Base-by-base conservation (phyloP, 2,329 filamentous ascomycete genomes). In the Penicillium sp. region DNA sequence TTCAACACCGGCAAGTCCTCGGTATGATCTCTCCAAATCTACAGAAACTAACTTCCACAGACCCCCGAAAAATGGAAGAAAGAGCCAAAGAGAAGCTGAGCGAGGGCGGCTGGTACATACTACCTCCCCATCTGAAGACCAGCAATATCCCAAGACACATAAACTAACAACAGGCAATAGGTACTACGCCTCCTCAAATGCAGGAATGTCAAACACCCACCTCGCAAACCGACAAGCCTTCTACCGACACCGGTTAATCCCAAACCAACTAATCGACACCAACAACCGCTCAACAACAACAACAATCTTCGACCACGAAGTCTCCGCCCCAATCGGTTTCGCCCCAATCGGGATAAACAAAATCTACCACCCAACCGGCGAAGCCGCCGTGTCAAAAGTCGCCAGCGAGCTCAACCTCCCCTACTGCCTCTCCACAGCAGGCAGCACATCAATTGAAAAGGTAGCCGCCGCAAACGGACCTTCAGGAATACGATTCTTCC, bases 291-390 rank as follows among this genome's bases (percentile, higher is more conserved):
- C 87, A 64, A 85, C 83, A 1, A 72, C 73, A 1, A 83, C 83
- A 13, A 75, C 73, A 4, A 83, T 88, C 59, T 88, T 87, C 69
- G 82, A 84, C 15, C 82, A 87, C 68, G 77, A 78, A 48, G 80
- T 84, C 15, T 76, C 79, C 2, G 84, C 84, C 0, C 85, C 85
- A 0, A 82, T 88, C 50, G 84, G 83, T n/a, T 85, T 88, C 65
- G 82, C 85, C 0, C 84, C 85, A 0, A 81, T 87, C 29, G 85
- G 85, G 5, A 87, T 88, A 63, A 87, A 88, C 74, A 82, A 82
- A 60, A 88, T 87, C 63, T 87, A 87, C 72, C 79, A 87, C 63
- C 77, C 79, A 0, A 67, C 72, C 0, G 85, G 82, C 39, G 86
- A 88, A 66, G 67, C 85, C 0, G 79, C 83, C 0, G 84, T 87